Percentiles rank a stretch among this genome's conserved stretches.
These are phyloP conservation scores for Arthrobotrys pseudoclavata DNA, from an alignment of 2,329 filamentous ascomycete genomes.

Conservation along the genomic window DNA sequence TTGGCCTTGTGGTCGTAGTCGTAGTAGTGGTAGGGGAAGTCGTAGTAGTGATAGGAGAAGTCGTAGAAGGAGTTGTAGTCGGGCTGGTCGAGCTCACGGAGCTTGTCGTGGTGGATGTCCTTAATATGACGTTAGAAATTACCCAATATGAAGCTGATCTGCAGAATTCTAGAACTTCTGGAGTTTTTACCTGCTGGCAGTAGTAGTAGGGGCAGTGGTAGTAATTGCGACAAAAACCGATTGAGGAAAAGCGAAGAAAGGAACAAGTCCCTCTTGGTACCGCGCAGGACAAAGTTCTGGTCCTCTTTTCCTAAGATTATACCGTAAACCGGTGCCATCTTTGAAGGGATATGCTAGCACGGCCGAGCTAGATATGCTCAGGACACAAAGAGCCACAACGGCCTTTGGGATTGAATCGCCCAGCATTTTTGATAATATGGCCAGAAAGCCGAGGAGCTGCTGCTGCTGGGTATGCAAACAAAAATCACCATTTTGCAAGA, in stretches of 20 bases:
- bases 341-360: constrained; percentile 25
- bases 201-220: background rate
- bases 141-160: background rate
- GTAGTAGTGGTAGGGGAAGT: constrained; percentile 8
- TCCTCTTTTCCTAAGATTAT: constrained; percentile 19
- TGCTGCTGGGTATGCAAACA: background rate
- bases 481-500: background rate
- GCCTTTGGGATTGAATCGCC: constrained; percentile 7
- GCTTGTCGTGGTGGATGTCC: constrained; percentile 17
- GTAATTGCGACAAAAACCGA: constrained; percentile 30
- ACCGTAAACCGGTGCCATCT: constrained; percentile 20
- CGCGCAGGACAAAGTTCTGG: constrained; percentile 21
- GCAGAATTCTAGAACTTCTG: background rate
- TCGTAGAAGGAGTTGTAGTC: constrained; percentile 4
- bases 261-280: constrained; percentile 12
- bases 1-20: constrained; percentile 14
- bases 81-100: background rate
- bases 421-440: constrained; percentile 18
- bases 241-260: constrained; percentile 22
- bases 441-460: constrained; percentile 1
- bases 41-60: background rate
- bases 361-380: constrained; percentile 6
- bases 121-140: background rate
- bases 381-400: constrained; percentile 13
- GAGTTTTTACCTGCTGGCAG: constrained; percentile 1